A percentile compares a stretch with the other conserved stretches of the same genome.
Evolutionary conservation across 768 basidiomycete genomes (phyloP).

Genomic region (Hericium erinaceus): DNA sequence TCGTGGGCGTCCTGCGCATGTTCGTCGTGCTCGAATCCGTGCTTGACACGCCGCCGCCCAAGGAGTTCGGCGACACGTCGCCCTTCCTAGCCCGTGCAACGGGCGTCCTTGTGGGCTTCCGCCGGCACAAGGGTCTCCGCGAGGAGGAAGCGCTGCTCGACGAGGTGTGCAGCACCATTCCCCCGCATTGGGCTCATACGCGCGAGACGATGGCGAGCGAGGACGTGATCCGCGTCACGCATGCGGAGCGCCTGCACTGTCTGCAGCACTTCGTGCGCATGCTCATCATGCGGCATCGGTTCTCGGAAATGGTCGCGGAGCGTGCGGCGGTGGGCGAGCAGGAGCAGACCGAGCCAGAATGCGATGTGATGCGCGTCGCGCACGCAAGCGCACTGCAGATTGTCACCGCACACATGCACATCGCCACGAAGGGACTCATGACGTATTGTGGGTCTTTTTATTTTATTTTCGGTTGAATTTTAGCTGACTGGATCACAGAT

Average conservation of each 20-base stretch:
- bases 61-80: slow-evolving; percentile 49
- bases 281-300: slow-evolving; percentile 83
- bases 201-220: slow-evolving; percentile 73
- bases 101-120: slow-evolving; percentile 52
- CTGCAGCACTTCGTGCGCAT: slow-evolving; percentile 82
- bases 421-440: slow-evolving; percentile 86
- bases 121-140: slow-evolving; percentile 52
- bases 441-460: slow-evolving; percentile 69
- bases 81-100: slow-evolving; percentile 75
- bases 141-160: slow-evolving; percentile 80
- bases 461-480: slow-evolving; percentile 4
- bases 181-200: slow-evolving; percentile 72
- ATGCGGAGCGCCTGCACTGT: slow-evolving; percentile 80
- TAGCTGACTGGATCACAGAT: slow-evolving; percentile 34
- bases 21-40: slow-evolving; percentile 87
- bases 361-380: slow-evolving; percentile 68
- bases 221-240: slow-evolving; percentile 84
- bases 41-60: slow-evolving; percentile 70
- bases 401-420: slow-evolving; percentile 40
- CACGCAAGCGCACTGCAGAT: background rate
- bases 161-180: slow-evolving; percentile 64
- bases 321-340: slow-evolving; percentile 40
- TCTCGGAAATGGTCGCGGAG: slow-evolving; percentile 69
- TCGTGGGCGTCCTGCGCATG: slow-evolving; percentile 65
- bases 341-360: slow-evolving; percentile 60